phyloP scores from a whole-genome alignment of 2,329 filamentous ascomycete genomes.

The Stromatinia cepivora region DNA sequence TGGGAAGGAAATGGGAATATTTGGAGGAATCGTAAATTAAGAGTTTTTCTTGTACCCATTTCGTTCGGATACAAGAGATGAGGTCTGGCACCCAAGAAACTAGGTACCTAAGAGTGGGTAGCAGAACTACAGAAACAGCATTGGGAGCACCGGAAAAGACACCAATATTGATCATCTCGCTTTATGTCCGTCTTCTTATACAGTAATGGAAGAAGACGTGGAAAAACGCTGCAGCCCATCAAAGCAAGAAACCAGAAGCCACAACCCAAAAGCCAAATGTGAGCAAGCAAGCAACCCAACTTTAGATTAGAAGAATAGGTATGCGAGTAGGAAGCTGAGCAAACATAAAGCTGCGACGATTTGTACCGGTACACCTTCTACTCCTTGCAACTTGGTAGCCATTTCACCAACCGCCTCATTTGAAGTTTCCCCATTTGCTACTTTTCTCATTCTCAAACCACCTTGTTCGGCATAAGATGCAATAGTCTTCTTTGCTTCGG shows the following conservation, averaged over 20 bases:
- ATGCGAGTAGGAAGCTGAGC: constrained; percentile 88
- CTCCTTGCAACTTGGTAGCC: constrained; percentile 50
- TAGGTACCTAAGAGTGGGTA: constrained; percentile 9
- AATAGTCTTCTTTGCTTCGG: constrained; percentile 73
- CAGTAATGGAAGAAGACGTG: constrained; percentile 11
- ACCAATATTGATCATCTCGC: constrained; percentile 4
- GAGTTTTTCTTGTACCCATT: background rate
- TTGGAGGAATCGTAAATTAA: constrained; percentile 14
- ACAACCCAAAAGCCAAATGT: constrained; percentile 8
- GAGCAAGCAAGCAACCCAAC: constrained; percentile 9
- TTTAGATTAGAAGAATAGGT: constrained; percentile 85
- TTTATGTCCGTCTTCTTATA: constrained; percentile 8
- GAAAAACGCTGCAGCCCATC: constrained; percentile 5
- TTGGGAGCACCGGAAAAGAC: background rate
- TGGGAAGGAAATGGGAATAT: background rate
- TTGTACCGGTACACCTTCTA: constrained; percentile 79
- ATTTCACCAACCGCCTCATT: constrained; percentile 50
- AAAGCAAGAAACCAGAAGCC: constrained; percentile 13
- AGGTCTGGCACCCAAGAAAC: constrained; percentile 15
- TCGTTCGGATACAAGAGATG: background rate
- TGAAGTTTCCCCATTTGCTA: constrained; percentile 54
- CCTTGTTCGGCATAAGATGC: constrained; percentile 67
- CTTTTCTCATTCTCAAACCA: constrained; percentile 78
- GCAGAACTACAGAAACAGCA: background rate
- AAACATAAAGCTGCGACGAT: constrained; percentile 82